These are phyloP conservation scores for Haberlea rhodopensis DNA, from an alignment of 257 asterid genomes.

Conservation along the genomic window DNA sequence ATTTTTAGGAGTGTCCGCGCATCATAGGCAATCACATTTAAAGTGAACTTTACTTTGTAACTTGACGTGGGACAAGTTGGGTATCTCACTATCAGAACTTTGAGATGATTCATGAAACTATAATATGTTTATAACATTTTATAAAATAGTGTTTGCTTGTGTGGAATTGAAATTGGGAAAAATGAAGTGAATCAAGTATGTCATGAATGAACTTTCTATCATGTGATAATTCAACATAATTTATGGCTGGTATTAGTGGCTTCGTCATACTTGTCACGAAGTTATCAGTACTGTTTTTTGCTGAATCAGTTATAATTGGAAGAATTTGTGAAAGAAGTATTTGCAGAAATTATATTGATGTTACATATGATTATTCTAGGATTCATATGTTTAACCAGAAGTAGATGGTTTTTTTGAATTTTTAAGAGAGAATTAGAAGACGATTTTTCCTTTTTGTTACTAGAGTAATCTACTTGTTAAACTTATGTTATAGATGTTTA, in stretches of 20 bases:
- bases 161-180: not conserved
- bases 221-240: conserved; percentile 9
- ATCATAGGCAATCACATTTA: not conserved
- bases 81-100: not conserved
- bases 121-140: not conserved
- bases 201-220: no score
- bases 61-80: not conserved
- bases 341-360: not conserved
- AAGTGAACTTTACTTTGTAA: not conserved
- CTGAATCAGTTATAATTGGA: conserved; percentile 12
- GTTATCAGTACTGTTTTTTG: not conserved
- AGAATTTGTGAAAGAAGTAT: conserved; percentile 1
- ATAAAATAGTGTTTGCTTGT: not conserved
- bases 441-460: not conserved
- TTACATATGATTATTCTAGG: conserved; percentile 13
- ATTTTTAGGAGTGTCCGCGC: no score
- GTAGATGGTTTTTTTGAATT: conserved; percentile 17
- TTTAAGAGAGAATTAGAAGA: conserved; percentile 14
- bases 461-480: conserved; percentile 1
- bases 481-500: not conserved
- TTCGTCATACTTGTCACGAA: not conserved
- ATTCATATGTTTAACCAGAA: not conserved
- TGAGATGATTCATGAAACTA: not conserved
- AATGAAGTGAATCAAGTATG: no score
- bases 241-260: not conserved